A percentile compares a stretch with the other conserved stretches of the same genome.
Conservation (phyloP, 257 asterid genomes). For the Scutellaria minor region DNA sequence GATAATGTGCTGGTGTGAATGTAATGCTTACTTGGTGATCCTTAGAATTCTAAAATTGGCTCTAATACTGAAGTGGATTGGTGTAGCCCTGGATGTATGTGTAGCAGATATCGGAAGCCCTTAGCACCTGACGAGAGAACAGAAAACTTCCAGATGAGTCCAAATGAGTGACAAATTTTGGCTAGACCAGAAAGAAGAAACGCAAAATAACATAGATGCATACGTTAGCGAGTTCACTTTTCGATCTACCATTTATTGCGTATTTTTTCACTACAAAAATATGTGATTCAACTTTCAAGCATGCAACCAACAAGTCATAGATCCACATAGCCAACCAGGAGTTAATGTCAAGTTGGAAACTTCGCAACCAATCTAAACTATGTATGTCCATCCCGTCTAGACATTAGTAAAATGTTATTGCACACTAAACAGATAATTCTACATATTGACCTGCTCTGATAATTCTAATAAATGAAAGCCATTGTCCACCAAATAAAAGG, state of each 20-base stretch:
- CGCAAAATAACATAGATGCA: neutral
- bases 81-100: neutral
- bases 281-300: neutral
- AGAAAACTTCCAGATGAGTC: conserved; percentile 7
- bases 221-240: neutral
- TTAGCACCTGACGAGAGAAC: neutral
- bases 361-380: conserved; percentile 18
- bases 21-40: neutral
- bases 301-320: neutral
- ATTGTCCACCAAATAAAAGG: neutral
- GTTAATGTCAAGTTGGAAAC: neutral
- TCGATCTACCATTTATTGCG: neutral
- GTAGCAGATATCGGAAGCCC: neutral
- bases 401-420: neutral
- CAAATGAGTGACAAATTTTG: neutral
- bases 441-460: neutral
- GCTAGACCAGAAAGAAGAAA: neutral
- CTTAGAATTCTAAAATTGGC: neutral
- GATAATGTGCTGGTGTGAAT: neutral
- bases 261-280: neutral
- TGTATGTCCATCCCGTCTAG: neutral
- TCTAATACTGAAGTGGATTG: conserved; percentile 4
- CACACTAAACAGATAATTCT: neutral
- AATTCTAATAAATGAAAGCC: conserved; percentile 2
- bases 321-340: conserved; percentile 11